Evolutionary conservation across 2,329 filamentous ascomycete genomes (phyloP), one percentile per base, ranked within the genome.

Genomic region (Corniculantispora saksenae): DNA sequence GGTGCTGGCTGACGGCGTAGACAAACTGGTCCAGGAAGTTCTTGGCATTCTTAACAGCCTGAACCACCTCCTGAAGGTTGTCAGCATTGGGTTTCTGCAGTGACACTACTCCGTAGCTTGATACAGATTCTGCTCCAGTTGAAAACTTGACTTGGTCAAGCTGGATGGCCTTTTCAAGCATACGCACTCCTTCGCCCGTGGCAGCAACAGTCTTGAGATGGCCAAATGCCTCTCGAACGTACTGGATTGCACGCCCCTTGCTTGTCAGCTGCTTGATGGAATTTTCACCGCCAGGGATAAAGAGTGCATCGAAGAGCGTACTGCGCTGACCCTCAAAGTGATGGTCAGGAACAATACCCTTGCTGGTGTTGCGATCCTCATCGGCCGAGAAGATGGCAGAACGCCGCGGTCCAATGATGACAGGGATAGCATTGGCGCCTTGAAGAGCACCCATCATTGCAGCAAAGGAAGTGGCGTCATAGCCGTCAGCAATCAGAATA

Each of bases 151-250:
- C 65, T 3, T 75, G 76, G 0, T 79, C 77, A 10, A 86, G 69
- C 6, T 77, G 76, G 19, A 86, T 73, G 0, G 83, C 82, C 45
- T 76, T 72, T 21, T 80, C 73, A 32, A 94, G 81, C 48, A 94
- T 79, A 3, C 86, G 80, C 0, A 92, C 86, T 0, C 83, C 91
- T 72, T 93, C 91, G 0, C 90, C 91, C 0, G 89, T 90, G 0
- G 89, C 92, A 2, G 87, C 92, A 27, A 95, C 90, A 2, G 91
- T 81, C 81, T 95, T 95, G 59, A 93, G 82, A 68, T 95, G 92
- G 0, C 91, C 91, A 70, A 94, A 95, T 0, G 91, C 89, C 75
- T 95, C 92, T 2, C 90, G 85, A 4, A 94, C 79, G 86, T 90
- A 95, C 79, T 94, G 89, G 1, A 91, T 73, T 0, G 90, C 90